phyloP scores from a whole-genome alignment of 2,329 filamentous ascomycete genomes.

The Pseudopyricularia cyperi region DNA sequence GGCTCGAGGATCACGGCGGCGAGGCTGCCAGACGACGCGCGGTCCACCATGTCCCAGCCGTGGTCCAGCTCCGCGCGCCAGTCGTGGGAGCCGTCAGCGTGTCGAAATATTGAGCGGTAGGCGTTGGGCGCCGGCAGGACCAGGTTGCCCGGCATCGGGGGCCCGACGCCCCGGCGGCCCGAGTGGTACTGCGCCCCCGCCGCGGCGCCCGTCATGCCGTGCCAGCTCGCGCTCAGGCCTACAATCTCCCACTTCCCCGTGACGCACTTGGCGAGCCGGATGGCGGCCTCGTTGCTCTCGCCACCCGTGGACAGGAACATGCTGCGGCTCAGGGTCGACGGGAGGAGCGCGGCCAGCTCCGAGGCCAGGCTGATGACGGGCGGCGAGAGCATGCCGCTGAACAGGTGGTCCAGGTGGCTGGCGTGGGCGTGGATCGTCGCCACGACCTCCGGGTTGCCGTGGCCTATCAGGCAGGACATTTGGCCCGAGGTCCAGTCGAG shows the following conservation, averaged over 20 bases:
- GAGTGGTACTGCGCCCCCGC: slow-evolving; percentile 38
- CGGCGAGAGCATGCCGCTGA: slow-evolving; percentile 41
- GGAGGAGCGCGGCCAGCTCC: slow-evolving; percentile 31
- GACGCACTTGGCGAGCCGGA: slow-evolving; percentile 48
- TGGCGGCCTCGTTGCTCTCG: slow-evolving; percentile 45
- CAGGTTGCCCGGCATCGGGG: slow-evolving; percentile 40
- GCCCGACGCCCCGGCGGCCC: slow-evolving; percentile 31
- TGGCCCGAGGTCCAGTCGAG: slow-evolving; percentile 48
- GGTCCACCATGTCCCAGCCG: slow-evolving; percentile 47
- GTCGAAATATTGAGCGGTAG: slow-evolving; percentile 48
- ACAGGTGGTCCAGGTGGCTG: slow-evolving; percentile 39
- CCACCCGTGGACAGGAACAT: slow-evolving; percentile 44
- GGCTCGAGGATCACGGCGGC: slow-evolving; percentile 51
- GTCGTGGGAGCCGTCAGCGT: slow-evolving; percentile 46
- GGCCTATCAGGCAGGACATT: slow-evolving; percentile 44
- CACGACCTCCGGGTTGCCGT: slow-evolving; percentile 44
- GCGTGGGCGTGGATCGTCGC: slow-evolving; percentile 32
- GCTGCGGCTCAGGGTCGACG: slow-evolving; percentile 33
- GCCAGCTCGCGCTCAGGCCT: slow-evolving; percentile 42
- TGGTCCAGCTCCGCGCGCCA: slow-evolving; percentile 53
- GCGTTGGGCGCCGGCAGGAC: slow-evolving; percentile 46
- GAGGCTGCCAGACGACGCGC: slow-evolving; percentile 41
- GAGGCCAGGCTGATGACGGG: slow-evolving; percentile 41
- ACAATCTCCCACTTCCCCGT: slow-evolving; percentile 54
- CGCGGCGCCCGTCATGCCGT: slow-evolving; percentile 44